phyloP scores from a whole-genome alignment of 768 basidiomycete species.

The Trametes maxima region DNA sequence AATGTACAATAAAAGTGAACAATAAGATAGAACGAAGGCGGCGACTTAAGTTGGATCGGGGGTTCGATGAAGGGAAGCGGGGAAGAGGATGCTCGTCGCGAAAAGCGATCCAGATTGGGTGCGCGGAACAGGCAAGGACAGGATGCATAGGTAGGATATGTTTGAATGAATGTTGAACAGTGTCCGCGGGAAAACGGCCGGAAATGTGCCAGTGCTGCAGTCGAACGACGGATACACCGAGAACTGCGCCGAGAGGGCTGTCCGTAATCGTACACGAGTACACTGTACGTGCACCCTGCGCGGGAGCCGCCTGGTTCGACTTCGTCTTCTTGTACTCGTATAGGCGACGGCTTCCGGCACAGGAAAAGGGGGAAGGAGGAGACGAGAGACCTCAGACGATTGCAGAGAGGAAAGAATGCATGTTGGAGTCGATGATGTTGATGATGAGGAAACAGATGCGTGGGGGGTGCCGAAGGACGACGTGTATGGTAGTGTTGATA shows the following conservation, averaged over 20 bases:
- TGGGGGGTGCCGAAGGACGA: constrained; percentile 51
- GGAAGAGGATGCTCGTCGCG: constrained; percentile 52
- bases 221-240: constrained; percentile 26
- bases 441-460: constrained; percentile 42
- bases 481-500: constrained; percentile 69
- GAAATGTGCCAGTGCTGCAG: constrained; percentile 31
- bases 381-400: constrained; percentile 44
- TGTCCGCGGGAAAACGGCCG: constrained; percentile 34
- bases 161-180: constrained; percentile 42
- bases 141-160: constrained; percentile 44
- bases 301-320: constrained; percentile 25
- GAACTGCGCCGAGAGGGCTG: constrained; percentile 25
- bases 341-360: constrained; percentile 25
- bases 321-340: constrained; percentile 28
- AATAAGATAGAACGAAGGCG: constrained; percentile 81
- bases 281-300: constrained; percentile 17
- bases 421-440: constrained; percentile 37
- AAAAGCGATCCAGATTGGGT: constrained; percentile 31
- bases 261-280: constrained; percentile 35
- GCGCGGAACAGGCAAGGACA: constrained; percentile 27
- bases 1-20: constrained; percentile 70
- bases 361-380: constrained; percentile 24
- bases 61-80: constrained; percentile 38
- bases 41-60: constrained; percentile 25
- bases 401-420: constrained; percentile 54